Percentiles rank a stretch among this genome's conserved stretches.
Conservation (phyloP, 208 protist genomes). For the Leishmania aethiopica region DNA sequence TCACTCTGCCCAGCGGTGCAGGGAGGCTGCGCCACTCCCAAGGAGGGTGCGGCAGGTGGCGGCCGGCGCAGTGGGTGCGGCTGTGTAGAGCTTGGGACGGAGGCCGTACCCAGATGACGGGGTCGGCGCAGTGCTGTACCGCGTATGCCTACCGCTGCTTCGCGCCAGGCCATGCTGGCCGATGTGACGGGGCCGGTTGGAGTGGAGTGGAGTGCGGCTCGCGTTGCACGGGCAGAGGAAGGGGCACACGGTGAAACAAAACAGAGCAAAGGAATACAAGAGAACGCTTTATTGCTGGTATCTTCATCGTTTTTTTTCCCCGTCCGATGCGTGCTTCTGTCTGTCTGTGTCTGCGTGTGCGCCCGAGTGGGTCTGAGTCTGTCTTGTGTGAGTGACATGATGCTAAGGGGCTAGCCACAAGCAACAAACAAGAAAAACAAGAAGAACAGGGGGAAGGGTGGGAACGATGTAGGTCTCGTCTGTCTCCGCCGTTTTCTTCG, state of each 20-base stretch:
- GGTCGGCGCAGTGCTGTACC: background rate
- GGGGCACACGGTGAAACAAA: background rate
- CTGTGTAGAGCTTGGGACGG: background rate
- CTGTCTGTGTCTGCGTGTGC: too few relatives aligned
- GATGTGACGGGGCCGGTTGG: background rate
- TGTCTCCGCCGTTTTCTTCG: background rate
- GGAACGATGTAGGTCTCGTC: too few relatives aligned
- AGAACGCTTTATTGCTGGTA: background rate
- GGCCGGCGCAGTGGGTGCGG: background rate
- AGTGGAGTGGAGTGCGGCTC: background rate
- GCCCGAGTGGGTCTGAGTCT: too few relatives aligned
- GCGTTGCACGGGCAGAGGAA: background rate
- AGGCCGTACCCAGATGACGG: background rate
- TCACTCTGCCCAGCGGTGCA: background rate
- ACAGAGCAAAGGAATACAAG: background rate
- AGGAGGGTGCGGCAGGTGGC: background rate
- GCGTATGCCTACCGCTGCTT: background rate
- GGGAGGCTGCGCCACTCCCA: background rate
- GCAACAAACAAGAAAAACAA: background rate
- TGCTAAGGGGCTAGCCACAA: too few relatives aligned
- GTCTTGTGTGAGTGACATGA: too few relatives aligned
- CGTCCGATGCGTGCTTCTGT: too few relatives aligned
- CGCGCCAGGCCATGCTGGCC: background rate
- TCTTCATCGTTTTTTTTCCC: background rate
- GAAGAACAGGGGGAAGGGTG: too few relatives aligned